Evolutionary conservation across 176 grass and related monocot species (phyloP), one percentile per base, ranked within the genome.

Genomic region (Melocanna baccifera): DNA sequence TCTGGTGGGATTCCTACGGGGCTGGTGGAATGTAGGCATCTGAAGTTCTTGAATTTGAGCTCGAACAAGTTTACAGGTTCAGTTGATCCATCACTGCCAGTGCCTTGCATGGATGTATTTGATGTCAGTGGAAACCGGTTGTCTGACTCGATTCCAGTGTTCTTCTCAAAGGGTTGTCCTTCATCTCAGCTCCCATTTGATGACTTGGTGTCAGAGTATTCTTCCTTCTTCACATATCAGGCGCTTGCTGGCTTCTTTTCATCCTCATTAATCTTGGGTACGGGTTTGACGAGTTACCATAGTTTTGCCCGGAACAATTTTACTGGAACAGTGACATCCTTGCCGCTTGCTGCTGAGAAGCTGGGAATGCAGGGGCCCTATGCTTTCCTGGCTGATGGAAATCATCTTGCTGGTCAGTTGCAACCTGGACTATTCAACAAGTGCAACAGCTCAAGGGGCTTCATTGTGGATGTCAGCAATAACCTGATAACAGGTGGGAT

Each of bases 31-130:
- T 98, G 96, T 67, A 34, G 23, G 37, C 91, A 95, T 81, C 67
- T 98, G 1, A 98, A 86, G 76, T 93, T 91, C 91, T 76, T 98
- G 75, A 96, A 96, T 61, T 86, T 96, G 73, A 94, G 91, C 74
- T 87, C 78, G 1, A 96, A 99, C 88, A 99, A 90, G 82, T 84
- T 96, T 42, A 86, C 73, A 37, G 96, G 88, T 81, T 83, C 71
- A 58, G 71, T 99, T 52, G 89, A 83, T 82, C 69, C 83, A 30
- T 89, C 92, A 19, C 57, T 96, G 28, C 52, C 52, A 51, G 89
- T 99, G 28, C 96, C 96, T 70, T 99, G 96, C 84, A 90, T 99
- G 91, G 86, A 99, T 86, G 81, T 94, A 20, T 96, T 96, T 86
- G 96, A 96, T 96, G 83, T 94, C 70, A 96, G 86, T 87, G 96